These are phyloP conservation scores for Neofusicoccum kwambonambiense DNA, from an alignment of 2,329 filamentous ascomycete species.

Conservation along the genomic window DNA sequence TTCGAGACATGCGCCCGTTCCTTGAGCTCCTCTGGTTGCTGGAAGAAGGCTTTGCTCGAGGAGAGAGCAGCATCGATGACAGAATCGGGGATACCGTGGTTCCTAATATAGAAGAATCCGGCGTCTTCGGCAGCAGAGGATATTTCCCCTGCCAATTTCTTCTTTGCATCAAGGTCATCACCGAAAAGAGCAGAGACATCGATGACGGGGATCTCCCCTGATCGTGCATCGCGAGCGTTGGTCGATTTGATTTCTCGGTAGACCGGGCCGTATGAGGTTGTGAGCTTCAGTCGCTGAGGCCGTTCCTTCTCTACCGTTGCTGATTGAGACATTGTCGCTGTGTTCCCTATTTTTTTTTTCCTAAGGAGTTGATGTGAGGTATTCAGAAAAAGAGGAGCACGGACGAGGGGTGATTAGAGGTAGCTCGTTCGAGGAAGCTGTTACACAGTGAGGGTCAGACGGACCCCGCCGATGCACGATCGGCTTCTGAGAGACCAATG, in stretches of 20 bases:
- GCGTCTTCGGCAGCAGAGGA: slow-evolving; percentile 18
- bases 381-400: no score
- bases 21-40: slow-evolving; percentile 33
- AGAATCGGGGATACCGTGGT: slow-evolving; percentile 40
- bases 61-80: slow-evolving; percentile 29
- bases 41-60: slow-evolving; percentile 35
- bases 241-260: slow-evolving; percentile 5
- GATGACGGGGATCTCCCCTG: slow-evolving; percentile 38
- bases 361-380: no score
- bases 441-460: not conserved
- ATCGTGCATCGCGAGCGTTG: slow-evolving; percentile 16
- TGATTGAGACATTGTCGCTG: not conserved
- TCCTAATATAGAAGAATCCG: slow-evolving; percentile 21
- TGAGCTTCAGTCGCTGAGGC: slow-evolving; percentile 1
- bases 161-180: slow-evolving; percentile 39
- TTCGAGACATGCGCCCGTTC: slow-evolving; percentile 39
- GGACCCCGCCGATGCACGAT: not conserved
- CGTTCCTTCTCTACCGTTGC: not conserved
- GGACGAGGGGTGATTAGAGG: not conserved
- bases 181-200: slow-evolving; percentile 35
- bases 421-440: not conserved
- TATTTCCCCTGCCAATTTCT: slow-evolving; percentile 35
- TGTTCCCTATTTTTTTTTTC: no score
- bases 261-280: not conserved
- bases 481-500: not conserved